These are phyloP conservation scores for Wickerhamiella azymoides DNA, from an alignment of 805 yeast species.

Conservation along the genomic window DNA sequence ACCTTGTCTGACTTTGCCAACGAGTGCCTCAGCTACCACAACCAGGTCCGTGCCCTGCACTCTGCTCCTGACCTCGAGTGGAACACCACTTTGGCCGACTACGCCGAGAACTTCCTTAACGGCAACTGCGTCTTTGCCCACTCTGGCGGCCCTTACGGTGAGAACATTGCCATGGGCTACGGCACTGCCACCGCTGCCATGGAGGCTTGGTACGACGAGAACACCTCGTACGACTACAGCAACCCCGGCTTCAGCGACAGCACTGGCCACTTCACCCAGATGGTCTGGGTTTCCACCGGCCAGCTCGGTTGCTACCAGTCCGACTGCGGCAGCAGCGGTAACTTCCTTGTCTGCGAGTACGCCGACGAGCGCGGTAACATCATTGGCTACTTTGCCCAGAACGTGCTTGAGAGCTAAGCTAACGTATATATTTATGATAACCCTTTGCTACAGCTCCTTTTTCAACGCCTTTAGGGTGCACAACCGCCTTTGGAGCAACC, in stretches of 20 bases:
- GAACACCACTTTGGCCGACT: constrained; percentile 35
- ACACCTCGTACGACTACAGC: constrained; percentile 36
- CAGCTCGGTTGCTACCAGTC: constrained; percentile 55
- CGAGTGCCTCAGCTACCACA: constrained; percentile 45
- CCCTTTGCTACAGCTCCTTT: neutral
- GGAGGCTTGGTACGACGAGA: constrained; percentile 63
- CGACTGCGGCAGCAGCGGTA: constrained; percentile 34
- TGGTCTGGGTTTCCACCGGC: constrained; percentile 53
- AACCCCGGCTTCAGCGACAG: constrained; percentile 31
- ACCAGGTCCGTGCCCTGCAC: constrained; percentile 41
- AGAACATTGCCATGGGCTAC: constrained; percentile 63
- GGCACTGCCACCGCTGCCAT: constrained; percentile 38
- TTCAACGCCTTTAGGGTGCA: no score
- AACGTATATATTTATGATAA: neutral
- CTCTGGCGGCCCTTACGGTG: constrained; percentile 56
- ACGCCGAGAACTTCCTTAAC: constrained; percentile 37
- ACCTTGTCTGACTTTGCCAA: constrained; percentile 17
- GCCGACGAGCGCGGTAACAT: constrained; percentile 51
- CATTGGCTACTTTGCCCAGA: constrained; percentile 26
- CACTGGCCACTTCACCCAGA: constrained; percentile 75
- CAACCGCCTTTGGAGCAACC: no score
- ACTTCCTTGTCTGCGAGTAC: constrained; percentile 52
- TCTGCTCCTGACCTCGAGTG: constrained; percentile 39
- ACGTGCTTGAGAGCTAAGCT: constrained; percentile 14
- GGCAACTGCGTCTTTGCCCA: constrained; percentile 50